Evolutionary conservation across 2,329 filamentous ascomycete genomes (phyloP).

Genomic region (Dothideomycetes sp.): DNA sequence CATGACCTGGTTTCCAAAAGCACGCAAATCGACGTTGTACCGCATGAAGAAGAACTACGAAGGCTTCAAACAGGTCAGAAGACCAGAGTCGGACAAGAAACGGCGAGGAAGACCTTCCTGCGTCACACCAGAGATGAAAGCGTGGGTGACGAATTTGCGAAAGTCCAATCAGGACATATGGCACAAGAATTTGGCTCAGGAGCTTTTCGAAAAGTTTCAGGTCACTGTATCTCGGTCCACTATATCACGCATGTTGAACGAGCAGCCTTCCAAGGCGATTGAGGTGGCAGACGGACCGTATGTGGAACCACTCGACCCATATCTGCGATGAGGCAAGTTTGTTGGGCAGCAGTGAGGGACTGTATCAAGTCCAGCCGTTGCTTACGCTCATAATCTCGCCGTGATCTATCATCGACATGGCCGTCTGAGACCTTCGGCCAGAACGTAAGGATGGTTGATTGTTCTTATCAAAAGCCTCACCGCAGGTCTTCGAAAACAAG

Average conservation of each 20-base stretch:
- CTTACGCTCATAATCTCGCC: too few relatives aligned
- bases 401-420: too few relatives aligned
- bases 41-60: conserved; percentile 2
- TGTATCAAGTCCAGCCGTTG: too few relatives aligned
- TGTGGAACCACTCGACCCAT: too few relatives aligned
- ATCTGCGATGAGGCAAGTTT: too few relatives aligned
- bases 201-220: conserved; percentile 3
- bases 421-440: too few relatives aligned
- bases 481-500: too few relatives aligned
- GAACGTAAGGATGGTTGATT: too few relatives aligned
- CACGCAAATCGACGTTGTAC: background rate
- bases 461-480: too few relatives aligned
- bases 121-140: conserved; percentile 5
- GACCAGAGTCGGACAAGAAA: conserved; percentile 3
- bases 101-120: background rate
- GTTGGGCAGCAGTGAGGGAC: too few relatives aligned
- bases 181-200: conserved; percentile 5
- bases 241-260: conserved; percentile 6
- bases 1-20: conserved; percentile 5
- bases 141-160: conserved; percentile 1
- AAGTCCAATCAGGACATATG: conserved; percentile 6
- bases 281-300: too few relatives aligned
- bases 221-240: conserved; percentile 5
- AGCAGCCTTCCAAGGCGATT: too few relatives aligned
- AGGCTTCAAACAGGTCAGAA: background rate